Conservation (phyloP, 1,139 yeast genomes). For the Hemisphaericaspora subhashii region DNA sequence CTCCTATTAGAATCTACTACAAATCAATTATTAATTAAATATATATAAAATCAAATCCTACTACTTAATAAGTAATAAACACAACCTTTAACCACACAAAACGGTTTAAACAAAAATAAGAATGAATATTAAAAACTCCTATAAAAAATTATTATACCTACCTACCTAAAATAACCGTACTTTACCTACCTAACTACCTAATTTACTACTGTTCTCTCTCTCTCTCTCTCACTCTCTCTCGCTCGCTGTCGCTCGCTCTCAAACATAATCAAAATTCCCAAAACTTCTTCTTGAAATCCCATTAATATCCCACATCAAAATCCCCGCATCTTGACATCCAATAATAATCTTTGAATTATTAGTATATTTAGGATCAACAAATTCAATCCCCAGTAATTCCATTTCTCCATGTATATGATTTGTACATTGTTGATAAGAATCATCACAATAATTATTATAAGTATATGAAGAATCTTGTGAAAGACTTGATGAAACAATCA, state of each 20-base stretch:
- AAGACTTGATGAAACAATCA: neutral
- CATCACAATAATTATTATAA: constrained; percentile 20
- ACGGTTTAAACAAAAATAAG: too few relatives aligned
- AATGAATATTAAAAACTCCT: too few relatives aligned
- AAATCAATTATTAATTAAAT: too few relatives aligned
- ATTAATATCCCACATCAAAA: constrained; percentile 46
- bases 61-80: too few relatives aligned
- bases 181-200: too few relatives aligned
- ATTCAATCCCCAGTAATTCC: constrained; percentile 46
- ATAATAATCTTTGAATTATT: constrained; percentile 34
- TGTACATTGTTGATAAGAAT: constrained; percentile 27
- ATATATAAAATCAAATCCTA: too few relatives aligned
- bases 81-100: too few relatives aligned
- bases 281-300: constrained; percentile 41
- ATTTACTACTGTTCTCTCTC: too few relatives aligned
- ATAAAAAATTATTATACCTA: too few relatives aligned
- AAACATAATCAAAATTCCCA: constrained; percentile 36
- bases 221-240: neutral
- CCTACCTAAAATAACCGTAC: too few relatives aligned
- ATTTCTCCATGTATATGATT: constrained; percentile 49
- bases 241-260: constrained; percentile 1
- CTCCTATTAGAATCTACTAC: too few relatives aligned
- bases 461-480: constrained; percentile 9
- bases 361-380: constrained; percentile 20
- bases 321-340: constrained; percentile 47